A percentile compares a stretch with the other conserved stretches of the same genome.
phyloP scores from a whole-genome alignment of 352 stramenopile species.

The Pythium plurisporium region DNA sequence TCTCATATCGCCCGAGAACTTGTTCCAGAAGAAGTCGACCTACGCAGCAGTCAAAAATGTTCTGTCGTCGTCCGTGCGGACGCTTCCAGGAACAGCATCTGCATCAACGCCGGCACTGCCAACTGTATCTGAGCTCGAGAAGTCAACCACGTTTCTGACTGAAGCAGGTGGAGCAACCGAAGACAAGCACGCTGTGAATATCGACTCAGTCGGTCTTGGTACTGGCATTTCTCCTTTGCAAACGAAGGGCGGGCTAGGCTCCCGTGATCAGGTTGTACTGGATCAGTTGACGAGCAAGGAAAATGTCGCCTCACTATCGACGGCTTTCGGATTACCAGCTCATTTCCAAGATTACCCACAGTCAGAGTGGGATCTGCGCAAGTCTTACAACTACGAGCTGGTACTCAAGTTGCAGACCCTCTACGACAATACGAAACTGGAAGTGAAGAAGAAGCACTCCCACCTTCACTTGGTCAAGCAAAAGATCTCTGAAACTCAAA shows the following conservation, averaged over 20 bases:
- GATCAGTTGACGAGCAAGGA: conserved; percentile 28
- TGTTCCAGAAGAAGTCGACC: conserved; percentile 62
- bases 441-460: conserved; percentile 57
- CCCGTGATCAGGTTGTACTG: conserved; percentile 10
- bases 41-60: conserved; percentile 60
- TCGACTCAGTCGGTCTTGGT: not conserved
- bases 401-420: conserved; percentile 74
- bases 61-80: conserved; percentile 47
- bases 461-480: conserved; percentile 53
- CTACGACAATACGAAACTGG: conserved; percentile 58
- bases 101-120: conserved; percentile 33
- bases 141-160: conserved; percentile 25
- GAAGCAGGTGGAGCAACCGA: conserved; percentile 1
- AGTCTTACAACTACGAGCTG: conserved; percentile 75
- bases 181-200: not conserved
- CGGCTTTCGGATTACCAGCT: conserved; percentile 55
- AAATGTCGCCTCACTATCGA: conserved; percentile 23
- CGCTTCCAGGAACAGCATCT: conserved; percentile 31
- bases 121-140: conserved; percentile 19
- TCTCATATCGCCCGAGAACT: conserved; percentile 61
- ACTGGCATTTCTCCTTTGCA: not conserved
- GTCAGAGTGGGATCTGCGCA: conserved; percentile 68
- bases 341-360: conserved; percentile 80
- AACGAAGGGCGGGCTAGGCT: not conserved
- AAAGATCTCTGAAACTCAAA: conserved; percentile 59